phyloP scores from a whole-genome alignment of 192 early-diverging fungal species.

The Coemansia sp. region DNA sequence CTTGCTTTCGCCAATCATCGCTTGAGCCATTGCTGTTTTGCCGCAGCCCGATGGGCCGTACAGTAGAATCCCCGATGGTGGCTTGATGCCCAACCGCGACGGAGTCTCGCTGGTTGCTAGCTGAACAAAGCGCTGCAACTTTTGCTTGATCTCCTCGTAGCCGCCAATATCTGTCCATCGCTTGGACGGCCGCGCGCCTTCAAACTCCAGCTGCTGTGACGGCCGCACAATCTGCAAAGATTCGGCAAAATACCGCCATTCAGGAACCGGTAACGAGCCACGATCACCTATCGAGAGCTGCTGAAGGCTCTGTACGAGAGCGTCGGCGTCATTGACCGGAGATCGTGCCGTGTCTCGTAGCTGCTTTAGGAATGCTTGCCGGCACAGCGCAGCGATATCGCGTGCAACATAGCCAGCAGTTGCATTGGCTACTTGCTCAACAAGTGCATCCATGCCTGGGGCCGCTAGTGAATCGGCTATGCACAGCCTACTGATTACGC shows the following conservation, averaged over 20 bases:
- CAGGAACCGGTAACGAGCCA: not conserved
- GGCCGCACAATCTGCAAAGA: slow-evolving; percentile 59
- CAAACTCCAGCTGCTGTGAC: slow-evolving; percentile 61
- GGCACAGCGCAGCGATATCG: slow-evolving; percentile 31
- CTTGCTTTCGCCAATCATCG: slow-evolving; percentile 66
- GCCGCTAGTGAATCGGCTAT: not conserved
- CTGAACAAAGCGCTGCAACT: slow-evolving; percentile 57
- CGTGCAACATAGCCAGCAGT: slow-evolving; percentile 47
- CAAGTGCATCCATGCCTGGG: not conserved
- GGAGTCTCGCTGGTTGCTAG: slow-evolving; percentile 56
- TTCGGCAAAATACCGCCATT: slow-evolving; percentile 24
- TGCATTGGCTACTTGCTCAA: slow-evolving; percentile 23
- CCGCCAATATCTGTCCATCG: slow-evolving; percentile 72
- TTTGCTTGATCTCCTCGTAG: slow-evolving; percentile 58
- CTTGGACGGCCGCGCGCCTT: slow-evolving; percentile 50
- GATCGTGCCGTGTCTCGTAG: not conserved
- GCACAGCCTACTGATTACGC: not conserved
- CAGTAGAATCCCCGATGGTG: slow-evolving; percentile 80
- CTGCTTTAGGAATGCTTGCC: slow-evolving; percentile 27
- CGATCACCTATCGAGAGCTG: not conserved
- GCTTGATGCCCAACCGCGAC: slow-evolving; percentile 61
- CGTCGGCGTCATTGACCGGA: not conserved
- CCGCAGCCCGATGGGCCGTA: slow-evolving; percentile 94
- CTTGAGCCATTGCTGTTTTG: slow-evolving; percentile 80
- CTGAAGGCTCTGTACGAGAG: slow-evolving; percentile 1